Base-by-base conservation (phyloP, 495 filamentous ascomycete species). In the Lentithecium fluviatile region DNA sequence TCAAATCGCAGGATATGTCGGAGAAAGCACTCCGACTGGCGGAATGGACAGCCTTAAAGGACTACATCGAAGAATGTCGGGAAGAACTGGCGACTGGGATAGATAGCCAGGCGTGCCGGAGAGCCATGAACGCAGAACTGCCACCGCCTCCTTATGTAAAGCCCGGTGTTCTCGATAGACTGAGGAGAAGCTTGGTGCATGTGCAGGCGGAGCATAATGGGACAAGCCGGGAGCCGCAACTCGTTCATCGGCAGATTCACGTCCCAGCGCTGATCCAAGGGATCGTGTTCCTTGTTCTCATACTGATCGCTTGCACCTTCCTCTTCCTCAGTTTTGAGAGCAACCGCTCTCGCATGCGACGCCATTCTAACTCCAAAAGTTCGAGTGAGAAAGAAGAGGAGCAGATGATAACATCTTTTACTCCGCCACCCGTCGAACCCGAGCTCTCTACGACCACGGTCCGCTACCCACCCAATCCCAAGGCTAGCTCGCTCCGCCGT, bases 41-140 rank as follows among this genome's bases (percentile, higher is more conserved):
- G 24, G 60, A 63, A 38, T 57, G 52, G 60, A 63, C 60, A 21
- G 60, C 60, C 8, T 36, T 63, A 24, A 63, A 63, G 20, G 60
- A 63, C 24, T 63, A 57, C 36, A 52, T 63, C n/a, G 52, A 63
- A 43, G 52, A 63, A 20, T 63, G 60, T 24, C 43, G 53, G 36
- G 43, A 55, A 20, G 60, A 56, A 38, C 23, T 63, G 60, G 52
- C 45, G 32, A 52, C 60, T 15, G 60, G 60, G 6, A 63, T 57
- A 20, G 26, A 57, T 19, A 56, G 52, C 13, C 52, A 57, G 25
- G 52, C 60, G 13, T 63, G 60, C 34, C 36, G 49, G 10, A 50
- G 38, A 37, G 60, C 60, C 26, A 52, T 52, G 46, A 29, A 29
- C 6, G 46, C 37, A 8, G 40, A 29, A 13, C 46, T 63, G 20